These are phyloP conservation scores for Yamadazyma aaseri DNA, from an alignment of 1,139 yeast genomes.

Conservation along the genomic window DNA sequence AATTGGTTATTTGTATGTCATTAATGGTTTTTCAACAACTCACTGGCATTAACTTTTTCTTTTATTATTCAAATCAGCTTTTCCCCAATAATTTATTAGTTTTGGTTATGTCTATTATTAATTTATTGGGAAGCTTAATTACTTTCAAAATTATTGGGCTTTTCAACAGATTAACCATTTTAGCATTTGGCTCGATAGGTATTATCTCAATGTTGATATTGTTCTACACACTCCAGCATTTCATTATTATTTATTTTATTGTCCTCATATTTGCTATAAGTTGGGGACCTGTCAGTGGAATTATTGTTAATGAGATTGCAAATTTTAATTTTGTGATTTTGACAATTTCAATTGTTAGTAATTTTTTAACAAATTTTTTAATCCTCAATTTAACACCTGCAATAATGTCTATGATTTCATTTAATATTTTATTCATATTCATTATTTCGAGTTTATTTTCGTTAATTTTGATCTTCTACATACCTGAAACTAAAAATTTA, in stretches of 20 bases:
- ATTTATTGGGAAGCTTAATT: conserved; percentile 13
- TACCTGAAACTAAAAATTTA: conserved; percentile 16
- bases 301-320: conserved; percentile 24
- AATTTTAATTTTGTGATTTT: conserved; percentile 22
- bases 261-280: conserved; percentile 26
- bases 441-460: conserved; percentile 17
- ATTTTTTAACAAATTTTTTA: conserved; percentile 27
- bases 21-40: conserved; percentile 33
- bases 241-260: conserved; percentile 13
- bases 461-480: conserved; percentile 15
- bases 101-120: conserved; percentile 11
- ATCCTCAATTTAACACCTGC: conserved; percentile 25
- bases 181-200: conserved; percentile 9
- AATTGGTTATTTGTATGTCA: conserved; percentile 16
- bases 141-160: conserved; percentile 7
- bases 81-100: conserved; percentile 14
- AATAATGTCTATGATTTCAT: conserved; percentile 18
- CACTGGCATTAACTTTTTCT: conserved; percentile 35
- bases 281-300: conserved; percentile 37
- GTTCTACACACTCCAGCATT: conserved; percentile 11
- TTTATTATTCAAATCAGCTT: conserved; percentile 28
- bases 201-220: conserved; percentile 5
- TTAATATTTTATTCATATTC: conserved; percentile 18
- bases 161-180: conserved; percentile 9
- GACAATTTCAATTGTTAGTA: conserved; percentile 22